Percentiles rank a stretch among this genome's conserved stretches.
phyloP scores from a whole-genome alignment of 192 early-diverging fungal species.

The Globomyces pollinis-pini region DNA sequence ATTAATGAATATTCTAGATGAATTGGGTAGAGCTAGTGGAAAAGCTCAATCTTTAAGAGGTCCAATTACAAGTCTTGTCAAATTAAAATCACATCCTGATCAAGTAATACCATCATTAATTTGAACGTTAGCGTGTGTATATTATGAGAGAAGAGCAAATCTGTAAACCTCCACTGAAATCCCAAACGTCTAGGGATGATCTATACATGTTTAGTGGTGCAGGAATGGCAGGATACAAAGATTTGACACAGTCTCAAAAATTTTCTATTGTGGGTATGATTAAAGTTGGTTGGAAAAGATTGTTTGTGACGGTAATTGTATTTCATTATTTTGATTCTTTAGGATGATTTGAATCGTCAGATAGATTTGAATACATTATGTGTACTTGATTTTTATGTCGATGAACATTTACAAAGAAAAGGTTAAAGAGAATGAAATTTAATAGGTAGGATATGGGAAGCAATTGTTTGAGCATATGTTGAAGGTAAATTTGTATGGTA shows the following conservation, averaged over 20 bases:
- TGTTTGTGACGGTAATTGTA: conserved; percentile 30
- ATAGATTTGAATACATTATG: conserved; percentile 35
- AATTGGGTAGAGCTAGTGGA: conserved; percentile 4
- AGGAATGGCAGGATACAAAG: conserved; percentile 2
- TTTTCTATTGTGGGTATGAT: conserved; percentile 29
- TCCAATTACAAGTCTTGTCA: conserved; percentile 29
- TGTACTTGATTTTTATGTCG: conserved; percentile 45
- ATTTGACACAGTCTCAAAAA: not conserved
- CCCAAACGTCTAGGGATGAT: conserved; percentile 4
- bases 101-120: too few species aligned
- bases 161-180: not conserved
- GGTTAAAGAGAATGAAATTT: too few species aligned
- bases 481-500: conserved; percentile 11
- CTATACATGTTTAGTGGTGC: conserved; percentile 5
- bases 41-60: conserved; percentile 34
- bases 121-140: conserved; percentile 32
- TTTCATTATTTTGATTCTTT: too few species aligned
- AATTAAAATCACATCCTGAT: conserved; percentile 23
- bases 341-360: conserved; percentile 31
- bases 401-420: conserved; percentile 28
- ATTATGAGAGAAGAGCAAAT: conserved; percentile 22
- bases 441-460: conserved; percentile 38
- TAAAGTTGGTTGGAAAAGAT: conserved; percentile 36
- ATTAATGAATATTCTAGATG: conserved; percentile 10
- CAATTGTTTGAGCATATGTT: conserved; percentile 44